Base-by-base conservation (phyloP, 1,139 yeast species). In the Kazachstania sp. region DNA sequence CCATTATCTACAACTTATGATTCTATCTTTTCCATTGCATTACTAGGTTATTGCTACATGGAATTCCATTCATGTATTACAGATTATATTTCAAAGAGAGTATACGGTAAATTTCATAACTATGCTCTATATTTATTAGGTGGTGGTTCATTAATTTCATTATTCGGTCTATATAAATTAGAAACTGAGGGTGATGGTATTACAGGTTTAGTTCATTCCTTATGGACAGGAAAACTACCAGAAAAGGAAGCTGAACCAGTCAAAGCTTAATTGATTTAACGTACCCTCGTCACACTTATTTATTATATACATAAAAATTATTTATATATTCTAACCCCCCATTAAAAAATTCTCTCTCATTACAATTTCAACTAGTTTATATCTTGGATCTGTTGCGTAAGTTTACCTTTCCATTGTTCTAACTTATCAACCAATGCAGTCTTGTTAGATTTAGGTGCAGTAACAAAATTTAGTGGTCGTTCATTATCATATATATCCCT, bases 51-150 rank as follows among this genome's bases (percentile, higher is more conserved):
- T 65, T 72, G 81, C 50, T 79, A 75, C 64, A 77, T 81, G 56
- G 94, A 92, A 31, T 77, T 83, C 71, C 82, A 82, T 66, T 71
- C 86, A 43, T 84, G 94, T 73, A 83, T 85, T 56, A 79, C 78
- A 50, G 95, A 85, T 67, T 85, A 85, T 69, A 80, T 85, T 48
- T 88, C 88, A 38, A 65, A 71, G 54, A 74, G 95, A 70, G 85
- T 81, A 18, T 85, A 81, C 60, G 92, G 92, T 39, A 65, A 72
- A 35, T 78, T 75, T 73, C 81, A 83, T 67, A 72, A 72, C 54
- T 71, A 71, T 54, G 88, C 88, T 51, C 70, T 75, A 71, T 74
- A 76, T 59, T 64, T 83, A 55, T 73, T 85, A 64, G 70, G 79
- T 31, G 68, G 81, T 15, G 94, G 94, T 47, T 72, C 87, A 6